Evolutionary conservation across 169 alveolate species (phyloP).

Genomic region (Plasmodium malariae): DNA sequence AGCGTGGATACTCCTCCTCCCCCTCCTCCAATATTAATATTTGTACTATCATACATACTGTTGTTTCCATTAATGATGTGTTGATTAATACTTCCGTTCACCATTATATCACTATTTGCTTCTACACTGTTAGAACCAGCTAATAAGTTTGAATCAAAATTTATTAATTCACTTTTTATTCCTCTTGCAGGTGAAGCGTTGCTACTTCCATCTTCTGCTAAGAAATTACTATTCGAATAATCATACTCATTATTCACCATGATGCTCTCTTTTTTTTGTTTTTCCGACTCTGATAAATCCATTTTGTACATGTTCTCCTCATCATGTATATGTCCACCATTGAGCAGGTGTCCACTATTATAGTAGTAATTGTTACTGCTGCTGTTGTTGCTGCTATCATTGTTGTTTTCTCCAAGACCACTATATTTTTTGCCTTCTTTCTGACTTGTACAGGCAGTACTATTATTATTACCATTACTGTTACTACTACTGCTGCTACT

Average conservation of each 20-base stretch:
- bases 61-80: neutral
- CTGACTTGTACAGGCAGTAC: neutral
- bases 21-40: too few species aligned
- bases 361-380: too few species aligned
- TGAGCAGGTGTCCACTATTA: too few species aligned
- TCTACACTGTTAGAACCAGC: neutral
- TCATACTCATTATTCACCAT: constrained; percentile 10
- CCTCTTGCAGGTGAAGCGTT: neutral
- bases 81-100: constrained; percentile 1
- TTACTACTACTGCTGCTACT: neutral
- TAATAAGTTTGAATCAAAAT: neutral
- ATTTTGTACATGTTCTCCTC: neutral
- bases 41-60: too few species aligned
- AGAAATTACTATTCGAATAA: neutral
- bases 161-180: neutral
- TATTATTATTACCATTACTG: neutral
- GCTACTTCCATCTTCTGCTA: neutral
- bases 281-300: constrained; percentile 18
- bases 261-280: neutral
- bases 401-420: neutral
- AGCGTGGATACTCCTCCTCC: too few species aligned
- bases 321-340: constrained; percentile 9
- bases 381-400: too few species aligned
- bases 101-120: neutral
- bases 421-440: neutral